These are phyloP conservation scores for Dalbergia cultrata DNA, from an alignment of 306 rosid genomes.

Conservation along the genomic window DNA sequence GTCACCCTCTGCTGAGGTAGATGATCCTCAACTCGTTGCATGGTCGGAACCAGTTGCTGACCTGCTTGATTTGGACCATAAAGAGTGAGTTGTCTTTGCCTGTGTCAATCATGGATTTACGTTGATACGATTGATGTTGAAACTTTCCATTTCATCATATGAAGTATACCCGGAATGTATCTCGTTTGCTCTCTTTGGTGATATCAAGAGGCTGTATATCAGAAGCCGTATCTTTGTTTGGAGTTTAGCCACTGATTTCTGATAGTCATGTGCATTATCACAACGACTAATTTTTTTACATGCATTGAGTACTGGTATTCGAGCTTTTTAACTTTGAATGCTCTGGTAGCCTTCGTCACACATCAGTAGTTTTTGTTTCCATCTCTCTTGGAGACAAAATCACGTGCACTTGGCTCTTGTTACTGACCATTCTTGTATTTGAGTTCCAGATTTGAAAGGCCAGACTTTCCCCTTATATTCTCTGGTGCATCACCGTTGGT, in stretches of 20 bases:
- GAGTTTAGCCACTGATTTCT: neutral
- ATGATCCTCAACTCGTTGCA: conserved; percentile 88
- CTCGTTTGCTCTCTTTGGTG: neutral
- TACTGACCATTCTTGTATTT: conserved; percentile 50
- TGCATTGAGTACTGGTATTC: neutral
- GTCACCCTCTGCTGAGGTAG: conserved; percentile 75
- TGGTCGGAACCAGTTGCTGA: conserved; percentile 83
- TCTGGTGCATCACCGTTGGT: conserved; percentile 84
- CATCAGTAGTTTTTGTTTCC: neutral
- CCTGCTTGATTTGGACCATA: conserved; percentile 78
- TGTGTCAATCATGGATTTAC: neutral
- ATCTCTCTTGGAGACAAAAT: neutral
- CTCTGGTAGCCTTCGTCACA: neutral
- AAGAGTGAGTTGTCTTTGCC: conserved; percentile 68
- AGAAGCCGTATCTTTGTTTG: neutral
- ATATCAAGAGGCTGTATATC: neutral
- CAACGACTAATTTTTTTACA: neutral
- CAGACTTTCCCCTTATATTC: conserved; percentile 82
- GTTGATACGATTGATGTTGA: neutral
- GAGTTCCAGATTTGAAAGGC: conserved; percentile 84
- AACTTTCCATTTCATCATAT: neutral
- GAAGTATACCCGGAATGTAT: neutral
- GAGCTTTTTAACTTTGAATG: conserved; percentile 3
- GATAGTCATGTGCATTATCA: neutral
- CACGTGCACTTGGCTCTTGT: conserved; percentile 15